These are phyloP conservation scores for Lentinula detonsa DNA, from an alignment of 768 basidiomycete species.

Conservation along the genomic window DNA sequence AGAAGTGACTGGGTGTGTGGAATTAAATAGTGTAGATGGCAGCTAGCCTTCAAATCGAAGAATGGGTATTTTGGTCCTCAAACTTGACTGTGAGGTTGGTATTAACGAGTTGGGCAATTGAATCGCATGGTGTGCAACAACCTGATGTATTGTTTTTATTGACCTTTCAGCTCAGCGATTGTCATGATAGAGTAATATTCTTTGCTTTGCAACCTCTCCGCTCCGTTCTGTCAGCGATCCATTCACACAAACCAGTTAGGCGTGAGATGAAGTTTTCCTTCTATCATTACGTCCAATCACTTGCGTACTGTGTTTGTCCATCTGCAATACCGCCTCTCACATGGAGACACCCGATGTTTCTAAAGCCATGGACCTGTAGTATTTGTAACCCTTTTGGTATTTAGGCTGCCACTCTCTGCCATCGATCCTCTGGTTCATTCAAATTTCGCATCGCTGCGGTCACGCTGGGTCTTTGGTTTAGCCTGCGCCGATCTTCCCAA, in stretches of 20 bases:
- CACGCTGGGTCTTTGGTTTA: slow-evolving; percentile 10
- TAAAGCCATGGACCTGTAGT: neutral
- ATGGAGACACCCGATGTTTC: slow-evolving; percentile 21
- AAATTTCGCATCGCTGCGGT: neutral
- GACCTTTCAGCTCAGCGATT: slow-evolving; percentile 1
- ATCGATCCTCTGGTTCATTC: neutral
- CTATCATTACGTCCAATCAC: slow-evolving; percentile 30
- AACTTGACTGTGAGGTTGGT: neutral
- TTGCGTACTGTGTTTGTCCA: slow-evolving; percentile 14
- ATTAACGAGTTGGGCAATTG: neutral
- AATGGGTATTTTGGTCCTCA: neutral
- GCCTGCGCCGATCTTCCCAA: neutral
- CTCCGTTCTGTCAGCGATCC: slow-evolving; percentile 35
- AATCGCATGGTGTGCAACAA: too few species aligned
- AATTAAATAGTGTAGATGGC: neutral
- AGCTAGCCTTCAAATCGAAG: neutral
- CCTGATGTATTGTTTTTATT: neutral
- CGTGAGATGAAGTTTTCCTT: slow-evolving; percentile 26
- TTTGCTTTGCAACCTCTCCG: slow-evolving; percentile 29
- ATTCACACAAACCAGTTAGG: slow-evolving; percentile 23
- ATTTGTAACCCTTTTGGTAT: neutral
- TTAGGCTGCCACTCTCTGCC: neutral
- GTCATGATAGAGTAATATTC: slow-evolving; percentile 25
- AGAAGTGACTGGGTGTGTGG: neutral
- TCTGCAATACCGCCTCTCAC: slow-evolving; percentile 52